Evolutionary conservation across 31 red algal genomes (phyloP), one percentile per base, ranked within the genome.

Genomic region (Pterothamnion heteromorphum): DNA sequence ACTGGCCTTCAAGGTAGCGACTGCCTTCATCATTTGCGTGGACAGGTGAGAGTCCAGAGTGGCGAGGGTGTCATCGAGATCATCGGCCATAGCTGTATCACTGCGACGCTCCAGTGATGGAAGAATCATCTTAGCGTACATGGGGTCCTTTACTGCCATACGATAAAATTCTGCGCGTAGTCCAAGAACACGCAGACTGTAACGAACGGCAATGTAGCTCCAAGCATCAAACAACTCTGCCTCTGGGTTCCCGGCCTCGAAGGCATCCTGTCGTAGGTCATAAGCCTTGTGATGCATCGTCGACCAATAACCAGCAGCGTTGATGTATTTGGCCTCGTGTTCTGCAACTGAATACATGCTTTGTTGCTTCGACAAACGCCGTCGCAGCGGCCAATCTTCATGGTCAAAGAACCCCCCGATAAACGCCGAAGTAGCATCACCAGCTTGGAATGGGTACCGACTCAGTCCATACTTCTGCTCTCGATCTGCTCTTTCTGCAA

Each of bases 1-100:
- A 64, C 91, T 93, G 0, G 83, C 91, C 0, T 18, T 74, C 24
- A 93, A 30, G 82, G 80, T 92, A 0, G 80, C 84, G 2, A 89
- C 92, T 34, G 92, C 64, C 39, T 93, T 93, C 84, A 93, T 89
- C 0, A 89, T 4, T 36, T 93, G 92, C 22, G 84, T 93, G 1
- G 84, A 20, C 64, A 93, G 26, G 58, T 89, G 82, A 0, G 64
- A 43, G 2, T 89, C 92, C 43, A 80, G 30, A 0, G 32, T 88
- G 1, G 2, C 57, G 32, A 93, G 32, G 33, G 84, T 1, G 1
- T 89, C 51, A 1, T 74, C 23, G 2, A 93, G 26, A 44, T 93
- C 92, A 35, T 93, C 91, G 0, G 84, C 84, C 3, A 74, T 74
- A 20, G 84, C 28, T 0, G 89, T 22, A 31, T 89, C 92, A 9